Evolutionary conservation across 495 filamentous ascomycete species (phyloP), one percentile per base, ranked within the genome.

Genomic region (Aspergillus carlsbadensis): DNA sequence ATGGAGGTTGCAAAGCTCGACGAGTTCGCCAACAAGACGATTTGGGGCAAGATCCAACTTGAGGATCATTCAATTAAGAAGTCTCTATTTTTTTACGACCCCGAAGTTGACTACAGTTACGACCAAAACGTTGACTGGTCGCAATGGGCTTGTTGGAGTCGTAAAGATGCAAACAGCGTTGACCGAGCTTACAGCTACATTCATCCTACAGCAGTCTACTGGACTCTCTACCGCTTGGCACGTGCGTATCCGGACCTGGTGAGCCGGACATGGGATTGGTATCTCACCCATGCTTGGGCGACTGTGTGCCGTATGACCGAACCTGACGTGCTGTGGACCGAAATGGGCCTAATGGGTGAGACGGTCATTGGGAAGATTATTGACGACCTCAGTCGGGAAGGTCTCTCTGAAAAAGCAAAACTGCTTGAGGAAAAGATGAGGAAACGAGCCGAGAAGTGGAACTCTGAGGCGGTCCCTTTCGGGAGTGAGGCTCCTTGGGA

Each of bases 401-500:
- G 63, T 3, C 61, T 68, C 58, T 69, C 63, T 0, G 34, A 64
- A 8, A 62, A 80, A 44, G 76, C 71, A 2, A 56, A 50, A 13
- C 48, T 64, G 10, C 54, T 81, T 13, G 66, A 74, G 20, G 55
- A 61, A 20, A 51, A 62, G 5, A 78, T 81, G 76, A 67, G 65
- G 22, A 66, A 67, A 15, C 69, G 80, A 2, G 75, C 75, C 5
- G 44, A 68, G 3, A 57, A 59, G 17, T 83, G 80, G 78, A 57
- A 70, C 42, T 57, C 61, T 0, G 59, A 75, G 46, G 62, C 62
- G 21, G 74, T 74, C 3, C 80, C 80, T 0, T 83, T 73, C 53
- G 80, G 79, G n/a, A 80, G 78, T 53, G 80, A 82, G 60, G 74
- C 75, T 73, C 74, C 78, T 0, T 83, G 80, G 80, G 80, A 82